Conservation (phyloP, 768 basidiomycete species). For the Tephrocybe sp. region DNA sequence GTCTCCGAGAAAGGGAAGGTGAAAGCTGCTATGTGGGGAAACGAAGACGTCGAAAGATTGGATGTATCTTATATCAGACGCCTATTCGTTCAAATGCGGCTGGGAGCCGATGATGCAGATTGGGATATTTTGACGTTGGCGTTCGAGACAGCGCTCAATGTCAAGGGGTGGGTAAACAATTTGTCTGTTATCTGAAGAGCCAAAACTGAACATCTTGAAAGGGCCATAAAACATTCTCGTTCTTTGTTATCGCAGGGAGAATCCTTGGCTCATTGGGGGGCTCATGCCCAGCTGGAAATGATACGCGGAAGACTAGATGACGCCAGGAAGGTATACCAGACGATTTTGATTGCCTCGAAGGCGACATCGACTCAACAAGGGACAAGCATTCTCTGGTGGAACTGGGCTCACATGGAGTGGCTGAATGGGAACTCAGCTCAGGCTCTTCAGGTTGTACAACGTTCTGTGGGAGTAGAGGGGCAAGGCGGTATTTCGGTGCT, state of each 20-base stretch:
- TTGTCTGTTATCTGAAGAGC: neutral
- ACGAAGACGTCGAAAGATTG: constrained; percentile 50
- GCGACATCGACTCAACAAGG: constrained; percentile 33
- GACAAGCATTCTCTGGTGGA: constrained; percentile 65
- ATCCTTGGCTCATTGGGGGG: constrained; percentile 68
- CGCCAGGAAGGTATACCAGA: constrained; percentile 77
- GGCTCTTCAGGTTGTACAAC: constrained; percentile 53
- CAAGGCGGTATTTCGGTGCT: constrained; percentile 54
- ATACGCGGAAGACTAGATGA: constrained; percentile 64
- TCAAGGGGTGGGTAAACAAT: constrained; percentile 50
- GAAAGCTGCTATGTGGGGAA: constrained; percentile 37
- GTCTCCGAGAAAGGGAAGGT: constrained; percentile 21
- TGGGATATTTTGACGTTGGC: constrained; percentile 71
- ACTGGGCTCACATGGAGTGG: constrained; percentile 89
- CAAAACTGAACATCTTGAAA: constrained; percentile 25
- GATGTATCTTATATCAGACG: constrained; percentile 52
- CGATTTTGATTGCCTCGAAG: constrained; percentile 53
- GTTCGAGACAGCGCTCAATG: constrained; percentile 61
- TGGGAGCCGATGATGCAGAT: constrained; percentile 46
- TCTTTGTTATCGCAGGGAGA: constrained; percentile 58
- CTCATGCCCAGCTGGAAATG: constrained; percentile 74
- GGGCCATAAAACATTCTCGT: constrained; percentile 72
- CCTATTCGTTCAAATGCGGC: constrained; percentile 58
- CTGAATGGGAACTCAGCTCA: constrained; percentile 48
- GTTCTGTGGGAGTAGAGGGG: constrained; percentile 53